Conservation (phyloP, 2,329 filamentous ascomycete genomes). For the Hirsutella rhossiliensis region DNA sequence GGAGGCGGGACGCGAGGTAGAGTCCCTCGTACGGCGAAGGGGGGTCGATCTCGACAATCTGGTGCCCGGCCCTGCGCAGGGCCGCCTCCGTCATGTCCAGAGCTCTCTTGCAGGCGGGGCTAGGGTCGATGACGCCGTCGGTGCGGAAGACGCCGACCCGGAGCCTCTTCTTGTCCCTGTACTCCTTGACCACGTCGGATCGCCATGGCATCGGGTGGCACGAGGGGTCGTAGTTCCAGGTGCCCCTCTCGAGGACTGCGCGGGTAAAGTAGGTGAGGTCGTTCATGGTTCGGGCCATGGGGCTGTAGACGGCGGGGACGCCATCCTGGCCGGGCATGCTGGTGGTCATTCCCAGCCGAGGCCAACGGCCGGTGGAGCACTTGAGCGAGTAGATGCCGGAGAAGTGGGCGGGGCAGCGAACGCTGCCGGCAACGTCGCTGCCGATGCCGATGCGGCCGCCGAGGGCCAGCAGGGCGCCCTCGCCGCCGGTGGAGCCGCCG, state of each 20-base stretch:
- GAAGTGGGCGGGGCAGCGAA: conserved; percentile 78
- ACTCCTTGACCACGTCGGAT: conserved; percentile 44
- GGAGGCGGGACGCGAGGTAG: conserved; percentile 62
- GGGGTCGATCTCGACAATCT: conserved; percentile 50
- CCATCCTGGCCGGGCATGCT: conserved; percentile 92
- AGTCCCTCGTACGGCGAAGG: conserved; percentile 67
- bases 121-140: conserved; percentile 74
- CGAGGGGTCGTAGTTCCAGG: conserved; percentile 80
- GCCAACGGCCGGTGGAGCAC: conserved; percentile 84
- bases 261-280: conserved; percentile 79
- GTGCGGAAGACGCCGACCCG: conserved; percentile 67
- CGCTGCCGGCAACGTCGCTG: conserved; percentile 82
- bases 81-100: conserved; percentile 59
- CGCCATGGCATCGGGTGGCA: conserved; percentile 81
- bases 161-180: conserved; percentile 47
- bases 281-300: conserved; percentile 77
- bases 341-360: conserved; percentile 70
- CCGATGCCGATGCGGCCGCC: conserved; percentile 82
- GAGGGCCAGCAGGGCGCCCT: conserved; percentile 69
- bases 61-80: conserved; percentile 60
- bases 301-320: conserved; percentile 77
- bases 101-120: conserved; percentile 71
- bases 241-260: conserved; percentile 65
- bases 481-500: conserved; percentile 80
- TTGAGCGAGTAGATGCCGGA: conserved; percentile 78